Base-by-base conservation (phyloP, 306 rosid genomes). In the Corylus avellana region DNA sequence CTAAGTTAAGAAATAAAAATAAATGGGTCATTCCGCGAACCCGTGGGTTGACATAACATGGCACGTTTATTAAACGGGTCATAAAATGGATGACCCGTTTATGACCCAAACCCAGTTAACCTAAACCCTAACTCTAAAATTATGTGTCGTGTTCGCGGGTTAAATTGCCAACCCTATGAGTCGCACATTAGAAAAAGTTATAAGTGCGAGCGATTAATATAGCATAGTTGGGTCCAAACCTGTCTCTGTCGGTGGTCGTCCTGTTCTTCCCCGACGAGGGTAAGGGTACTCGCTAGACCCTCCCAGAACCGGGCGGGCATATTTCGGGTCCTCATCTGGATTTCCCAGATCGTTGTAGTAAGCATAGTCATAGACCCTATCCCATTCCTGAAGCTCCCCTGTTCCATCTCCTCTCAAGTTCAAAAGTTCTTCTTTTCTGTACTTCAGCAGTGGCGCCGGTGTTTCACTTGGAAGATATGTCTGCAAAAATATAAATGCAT, bases 251-350 rank as follows among this genome's bases (percentile, higher is more conserved):
- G 82, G 79, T 35, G 84, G 87, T 75, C 98, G 82, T 47, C 94
- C 91, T 2, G 98, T 94, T 81, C 93, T 89, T 83, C 94, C 92
- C 46, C 98, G 75, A 9, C 97, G 88, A 67, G 98, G 98, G 75
- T 94, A 94, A 69, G 97, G 97, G 80, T 92, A 86, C 58, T 90
- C 69, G n/a, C 5, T 42, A 4, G 93, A 88, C 64, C 98, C 98
- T 81, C 98, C 98, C 0, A 94, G 92, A 83, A 92, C 75, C 12
- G 93, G 97, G 35, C 98, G 96, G 18, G 32, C 86, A 71, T 85
- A 84, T 35, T 84, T 16, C 3, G 80, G 62, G 56, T 88, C 87
- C 67, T 83, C 81, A 66, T 90, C 94, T 1, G 96, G 92, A 58
- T 84, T 78, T 0, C 88, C 88, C 79, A 94, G 54, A 59, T 94